Evolutionary conservation across 495 filamentous ascomycete genomes (phyloP).

Genomic region (Penicillium egyptiacum): DNA sequence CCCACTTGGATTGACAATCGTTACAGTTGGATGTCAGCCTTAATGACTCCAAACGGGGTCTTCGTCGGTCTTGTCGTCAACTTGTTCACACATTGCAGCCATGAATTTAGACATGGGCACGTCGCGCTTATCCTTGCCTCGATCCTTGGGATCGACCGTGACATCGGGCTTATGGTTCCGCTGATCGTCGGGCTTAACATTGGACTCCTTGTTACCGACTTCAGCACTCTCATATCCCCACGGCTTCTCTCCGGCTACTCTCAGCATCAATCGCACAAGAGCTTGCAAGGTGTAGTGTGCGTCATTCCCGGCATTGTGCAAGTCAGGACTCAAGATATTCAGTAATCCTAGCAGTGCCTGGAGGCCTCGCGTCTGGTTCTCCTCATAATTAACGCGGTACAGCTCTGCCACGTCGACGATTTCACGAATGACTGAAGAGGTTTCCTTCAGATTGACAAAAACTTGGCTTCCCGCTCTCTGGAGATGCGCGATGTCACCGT

Average conservation of each 20-base stretch:
- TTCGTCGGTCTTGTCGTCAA: not conserved
- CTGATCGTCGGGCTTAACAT: not conserved
- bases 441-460: constrained; percentile 6
- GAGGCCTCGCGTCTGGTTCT: constrained; percentile 54
- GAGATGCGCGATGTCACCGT: constrained; percentile 66
- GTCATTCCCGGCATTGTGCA: constrained; percentile 97
- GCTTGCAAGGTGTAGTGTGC: constrained; percentile 79
- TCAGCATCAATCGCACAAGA: constrained; percentile 65
- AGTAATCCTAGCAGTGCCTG: constrained; percentile 61
- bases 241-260: constrained; percentile 6
- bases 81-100: not conserved
- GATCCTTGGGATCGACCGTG: not conserved
- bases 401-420: constrained; percentile 68
- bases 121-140: not conserved
- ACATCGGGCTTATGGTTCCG: not conserved
- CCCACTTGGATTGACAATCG: not conserved
- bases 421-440: constrained; percentile 48
- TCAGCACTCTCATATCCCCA: not conserved
- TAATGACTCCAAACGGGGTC: not conserved
- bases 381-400: constrained; percentile 57
- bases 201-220: not conserved
- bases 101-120: not conserved
- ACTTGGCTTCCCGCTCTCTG: constrained; percentile 52
- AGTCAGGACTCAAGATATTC: constrained; percentile 57
- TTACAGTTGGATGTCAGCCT: not conserved